Conservation (phyloP, 2,329 filamentous ascomycete species). For the Diplodia intermedia region DNA sequence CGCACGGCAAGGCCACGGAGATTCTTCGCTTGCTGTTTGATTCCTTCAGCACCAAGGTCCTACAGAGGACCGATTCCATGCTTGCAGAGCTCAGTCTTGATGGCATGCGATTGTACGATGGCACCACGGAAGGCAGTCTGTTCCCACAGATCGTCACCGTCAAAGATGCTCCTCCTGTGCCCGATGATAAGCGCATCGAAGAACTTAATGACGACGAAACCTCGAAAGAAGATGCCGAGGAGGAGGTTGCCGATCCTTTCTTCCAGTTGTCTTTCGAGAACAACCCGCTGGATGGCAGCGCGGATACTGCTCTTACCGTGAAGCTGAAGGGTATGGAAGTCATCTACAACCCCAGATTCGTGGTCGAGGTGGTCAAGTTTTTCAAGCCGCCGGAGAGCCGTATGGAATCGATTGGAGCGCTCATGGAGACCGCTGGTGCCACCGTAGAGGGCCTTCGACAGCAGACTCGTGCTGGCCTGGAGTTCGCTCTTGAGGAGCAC, state of each 20-base stretch:
- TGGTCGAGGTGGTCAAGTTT: conserved; percentile 90
- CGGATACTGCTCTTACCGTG: conserved; percentile 86
- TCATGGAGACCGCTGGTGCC: conserved; percentile 94
- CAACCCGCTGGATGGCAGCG: conserved; percentile 90
- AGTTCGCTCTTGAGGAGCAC: conserved; percentile 96
- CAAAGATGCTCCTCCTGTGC: conserved; percentile 76
- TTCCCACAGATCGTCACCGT: conserved; percentile 96
- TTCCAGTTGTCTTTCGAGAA: conserved; percentile 94
- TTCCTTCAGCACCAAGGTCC: conserved; percentile 85
- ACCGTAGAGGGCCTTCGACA: conserved; percentile 94
- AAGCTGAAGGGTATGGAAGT: conserved; percentile 96
- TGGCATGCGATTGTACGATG: conserved; percentile 92
- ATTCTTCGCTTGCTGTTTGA: conserved; percentile 93
- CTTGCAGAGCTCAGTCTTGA: conserved; percentile 88
- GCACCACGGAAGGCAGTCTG: conserved; percentile 87
- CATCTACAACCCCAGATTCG: conserved; percentile 94
- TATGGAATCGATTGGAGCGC: conserved; percentile 95
- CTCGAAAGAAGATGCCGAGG: conserved; percentile 52
- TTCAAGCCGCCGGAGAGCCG: conserved; percentile 96
- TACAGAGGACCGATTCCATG: conserved; percentile 90
- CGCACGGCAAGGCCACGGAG: conserved; percentile 77
- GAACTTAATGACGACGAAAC: conserved; percentile 58
- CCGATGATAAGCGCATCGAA: conserved; percentile 57
- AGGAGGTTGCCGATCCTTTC: conserved; percentile 72
- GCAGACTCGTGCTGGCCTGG: conserved; percentile 92